phyloP scores from a whole-genome alignment of 2,329 filamentous ascomycete genomes.

The Cryphonectria naterciae region DNA sequence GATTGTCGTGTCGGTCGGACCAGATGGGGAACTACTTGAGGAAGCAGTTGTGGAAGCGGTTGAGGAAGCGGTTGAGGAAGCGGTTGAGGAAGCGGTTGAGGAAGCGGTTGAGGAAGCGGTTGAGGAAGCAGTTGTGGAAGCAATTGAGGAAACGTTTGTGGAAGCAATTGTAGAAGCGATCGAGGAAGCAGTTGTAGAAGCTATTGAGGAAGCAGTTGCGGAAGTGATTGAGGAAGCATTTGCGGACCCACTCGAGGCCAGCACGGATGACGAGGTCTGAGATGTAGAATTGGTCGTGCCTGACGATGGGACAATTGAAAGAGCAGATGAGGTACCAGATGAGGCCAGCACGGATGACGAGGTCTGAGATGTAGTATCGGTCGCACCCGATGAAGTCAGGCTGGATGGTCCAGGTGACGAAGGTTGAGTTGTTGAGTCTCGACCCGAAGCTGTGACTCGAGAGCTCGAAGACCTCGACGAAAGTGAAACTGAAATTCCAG shows the following conservation, averaged over 20 bases:
- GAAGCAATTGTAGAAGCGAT: not conserved
- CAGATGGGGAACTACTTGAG: not conserved
- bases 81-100: not conserved
- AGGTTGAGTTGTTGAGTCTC: not conserved
- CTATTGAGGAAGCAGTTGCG: not conserved
- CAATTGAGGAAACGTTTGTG: not conserved
- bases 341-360: not conserved
- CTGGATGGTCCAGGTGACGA: not conserved
- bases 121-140: not conserved
- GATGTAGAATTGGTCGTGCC: not conserved
- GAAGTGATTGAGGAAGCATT: not conserved
- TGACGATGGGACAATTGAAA: not conserved
- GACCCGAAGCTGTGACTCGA: not conserved
- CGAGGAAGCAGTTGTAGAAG: not conserved
- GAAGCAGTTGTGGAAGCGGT: not conserved
- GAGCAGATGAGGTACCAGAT: not conserved
- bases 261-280: constrained; percentile 8
- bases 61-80: not conserved
- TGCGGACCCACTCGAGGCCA: constrained; percentile 3
- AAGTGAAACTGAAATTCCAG: too few species aligned
- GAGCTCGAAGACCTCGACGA: not conserved
- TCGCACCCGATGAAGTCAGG: not conserved
- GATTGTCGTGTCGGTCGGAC: not conserved
- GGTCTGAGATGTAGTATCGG: not conserved
- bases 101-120: not conserved